A percentile compares a stretch with the other conserved stretches of the same genome.
phyloP scores from a whole-genome alignment of 2,329 filamentous ascomycete genomes.

The Sarocladium oryzae region DNA sequence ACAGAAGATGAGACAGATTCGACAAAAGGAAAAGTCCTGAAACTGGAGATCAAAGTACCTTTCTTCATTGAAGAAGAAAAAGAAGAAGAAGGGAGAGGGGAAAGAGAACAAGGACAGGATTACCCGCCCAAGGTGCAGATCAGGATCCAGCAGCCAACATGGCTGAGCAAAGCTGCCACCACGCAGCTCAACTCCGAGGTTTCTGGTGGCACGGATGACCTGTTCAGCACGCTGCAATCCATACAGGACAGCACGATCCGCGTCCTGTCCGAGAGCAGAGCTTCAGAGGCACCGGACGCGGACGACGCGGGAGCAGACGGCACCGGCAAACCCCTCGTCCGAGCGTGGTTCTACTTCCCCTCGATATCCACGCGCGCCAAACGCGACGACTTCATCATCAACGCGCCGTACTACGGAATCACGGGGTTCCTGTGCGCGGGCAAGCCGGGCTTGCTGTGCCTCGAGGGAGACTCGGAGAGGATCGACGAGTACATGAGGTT shows the following conservation, averaged over 20 bases:
- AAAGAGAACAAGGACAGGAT: slow-evolving; percentile 10
- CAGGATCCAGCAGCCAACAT: slow-evolving; percentile 40
- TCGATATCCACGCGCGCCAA: slow-evolving; percentile 54
- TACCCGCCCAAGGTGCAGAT: slow-evolving; percentile 36
- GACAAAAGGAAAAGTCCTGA: not conserved
- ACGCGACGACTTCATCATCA: slow-evolving; percentile 48
- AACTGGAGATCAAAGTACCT: not conserved
- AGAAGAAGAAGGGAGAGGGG: slow-evolving; percentile 10
- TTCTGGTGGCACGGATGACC: slow-evolving; percentile 31
- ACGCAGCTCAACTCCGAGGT: slow-evolving; percentile 31
- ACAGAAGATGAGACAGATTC: not conserved
- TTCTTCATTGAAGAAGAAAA: slow-evolving; percentile 11
- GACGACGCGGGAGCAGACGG: not conserved
- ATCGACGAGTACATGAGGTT: slow-evolving; percentile 56
- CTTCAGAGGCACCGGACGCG: not conserved
- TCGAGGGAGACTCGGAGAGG: slow-evolving; percentile 38
- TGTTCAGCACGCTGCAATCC: slow-evolving; percentile 23
- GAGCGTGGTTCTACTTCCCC: slow-evolving; percentile 59
- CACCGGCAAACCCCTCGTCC: slow-evolving; percentile 28
- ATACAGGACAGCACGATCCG: not conserved
- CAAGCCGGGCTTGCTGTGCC: slow-evolving; percentile 49
- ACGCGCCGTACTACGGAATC: slow-evolving; percentile 44
- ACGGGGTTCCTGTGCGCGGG: slow-evolving; percentile 56
- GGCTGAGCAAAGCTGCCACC: slow-evolving; percentile 45
- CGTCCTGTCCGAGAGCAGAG: not conserved